Evolutionary conservation across 2,329 filamentous ascomycete genomes (phyloP).

Genomic region (Pseudogymnoascus sp.): DNA sequence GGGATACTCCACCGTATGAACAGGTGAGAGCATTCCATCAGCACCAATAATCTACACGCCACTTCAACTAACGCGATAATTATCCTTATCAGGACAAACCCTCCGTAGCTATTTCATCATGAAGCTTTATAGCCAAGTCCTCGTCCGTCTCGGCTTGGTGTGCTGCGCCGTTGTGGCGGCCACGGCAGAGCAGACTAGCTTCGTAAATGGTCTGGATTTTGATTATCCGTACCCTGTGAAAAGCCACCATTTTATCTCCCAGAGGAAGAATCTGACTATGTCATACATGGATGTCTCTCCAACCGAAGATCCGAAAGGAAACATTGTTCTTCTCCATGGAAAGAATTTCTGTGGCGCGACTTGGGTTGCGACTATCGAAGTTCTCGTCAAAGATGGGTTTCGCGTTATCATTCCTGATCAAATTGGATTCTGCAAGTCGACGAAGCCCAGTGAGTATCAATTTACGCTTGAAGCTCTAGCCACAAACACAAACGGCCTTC

Average conservation of each 20-base stretch:
- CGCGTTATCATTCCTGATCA: constrained; percentile 47
- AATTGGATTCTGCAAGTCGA: constrained; percentile 49
- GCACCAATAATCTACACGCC: background rate
- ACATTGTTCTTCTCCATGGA: constrained; percentile 40
- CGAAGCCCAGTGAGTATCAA: constrained; percentile 43
- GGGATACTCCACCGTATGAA: background rate
- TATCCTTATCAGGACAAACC: background rate
- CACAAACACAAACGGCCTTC: constrained; percentile 41
- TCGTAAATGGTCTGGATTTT: background rate
- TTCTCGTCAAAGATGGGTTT: constrained; percentile 37
- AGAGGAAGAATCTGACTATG: constrained; percentile 42
- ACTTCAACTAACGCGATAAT: background rate
- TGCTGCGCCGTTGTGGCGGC: background rate
- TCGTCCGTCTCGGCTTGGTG: background rate
- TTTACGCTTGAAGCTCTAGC: constrained; percentile 44
- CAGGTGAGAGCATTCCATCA: background rate
- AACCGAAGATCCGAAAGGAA: constrained; percentile 19
- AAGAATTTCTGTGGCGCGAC: constrained; percentile 49
- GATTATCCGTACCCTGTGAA: constrained; percentile 42
- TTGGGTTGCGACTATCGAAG: constrained; percentile 40
- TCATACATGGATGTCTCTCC: constrained; percentile 46
- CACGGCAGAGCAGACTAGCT: background rate
- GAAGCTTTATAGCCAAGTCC: background rate
- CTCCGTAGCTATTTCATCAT: background rate
- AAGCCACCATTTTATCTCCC: constrained; percentile 40